phyloP scores from a whole-genome alignment of 2,329 filamentous ascomycete species.

The Alternaria triticina region DNA sequence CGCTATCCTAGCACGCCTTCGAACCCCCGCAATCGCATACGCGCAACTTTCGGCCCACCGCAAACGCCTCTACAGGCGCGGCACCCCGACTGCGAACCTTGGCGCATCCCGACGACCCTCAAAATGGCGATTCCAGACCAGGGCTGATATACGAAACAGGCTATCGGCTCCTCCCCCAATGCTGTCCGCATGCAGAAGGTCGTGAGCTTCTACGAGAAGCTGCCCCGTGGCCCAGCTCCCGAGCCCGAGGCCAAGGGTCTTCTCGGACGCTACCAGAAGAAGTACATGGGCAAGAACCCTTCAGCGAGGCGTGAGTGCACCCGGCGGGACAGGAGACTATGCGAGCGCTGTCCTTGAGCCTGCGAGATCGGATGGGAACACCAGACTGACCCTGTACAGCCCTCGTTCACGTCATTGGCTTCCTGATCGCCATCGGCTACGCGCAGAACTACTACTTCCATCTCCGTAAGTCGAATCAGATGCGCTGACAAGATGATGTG shows the following conservation, averaged over 20 bases:
- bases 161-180: conserved; percentile 92
- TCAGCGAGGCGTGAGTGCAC: conserved; percentile 78
- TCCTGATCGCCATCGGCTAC: conserved; percentile 83
- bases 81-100: not conserved
- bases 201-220: conserved; percentile 98
- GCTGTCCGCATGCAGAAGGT: conserved; percentile 97
- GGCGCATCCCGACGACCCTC: not conserved
- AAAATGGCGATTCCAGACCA: not conserved
- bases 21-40: conserved; percentile 11
- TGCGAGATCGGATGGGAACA: not conserved
- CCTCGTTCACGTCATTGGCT: conserved; percentile 82
- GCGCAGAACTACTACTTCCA: conserved; percentile 99
- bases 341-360: not conserved
- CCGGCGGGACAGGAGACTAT: conserved; percentile 27
- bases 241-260: conserved; percentile 81
- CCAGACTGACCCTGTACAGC: conserved; percentile 61
- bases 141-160: conserved; percentile 61
- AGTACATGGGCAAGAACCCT: conserved; percentile 94
- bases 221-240: conserved; percentile 90
- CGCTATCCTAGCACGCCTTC: conserved; percentile 12
- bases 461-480: conserved; percentile 73
- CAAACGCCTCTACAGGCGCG: conserved; percentile 22
- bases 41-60: conserved; percentile 14
- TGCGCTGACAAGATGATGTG: conserved; percentile 12
- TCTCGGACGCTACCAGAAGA: conserved; percentile 81